These are phyloP conservation scores for Coprinopsis marcescibilis DNA, from an alignment of 768 basidiomycete species.

Conservation along the genomic window DNA sequence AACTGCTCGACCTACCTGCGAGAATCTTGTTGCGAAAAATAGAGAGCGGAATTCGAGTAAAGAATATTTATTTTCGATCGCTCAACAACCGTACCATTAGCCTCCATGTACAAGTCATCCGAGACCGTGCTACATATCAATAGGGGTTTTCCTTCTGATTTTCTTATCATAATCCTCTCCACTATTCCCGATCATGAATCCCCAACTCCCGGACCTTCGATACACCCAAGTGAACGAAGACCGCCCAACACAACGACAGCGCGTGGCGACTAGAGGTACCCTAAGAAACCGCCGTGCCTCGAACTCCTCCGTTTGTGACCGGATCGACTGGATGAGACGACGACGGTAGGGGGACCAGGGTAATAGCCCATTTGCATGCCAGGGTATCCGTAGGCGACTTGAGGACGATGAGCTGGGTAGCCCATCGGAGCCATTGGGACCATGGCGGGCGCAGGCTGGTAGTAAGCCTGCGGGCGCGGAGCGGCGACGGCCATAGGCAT, in stretches of 20 bases:
- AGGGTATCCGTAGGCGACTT: conserved; percentile 2
- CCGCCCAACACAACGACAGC: not conserved
- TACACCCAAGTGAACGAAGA: no score
- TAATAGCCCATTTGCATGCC: no score
- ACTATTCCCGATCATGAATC: not conserved
- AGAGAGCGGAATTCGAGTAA: not conserved
- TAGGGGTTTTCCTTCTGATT: not conserved
- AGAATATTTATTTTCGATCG: not conserved
- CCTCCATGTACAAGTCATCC: not conserved
- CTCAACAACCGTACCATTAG: not conserved
- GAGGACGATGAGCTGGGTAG: conserved; percentile 1
- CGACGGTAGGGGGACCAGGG: conserved; percentile 1
- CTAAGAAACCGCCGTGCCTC: conserved; percentile 7
- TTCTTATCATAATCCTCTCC: not conserved
- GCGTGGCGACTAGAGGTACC: conserved; percentile 4
- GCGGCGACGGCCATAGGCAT: not conserved
- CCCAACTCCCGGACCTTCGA: no score
- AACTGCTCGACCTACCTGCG: no score
- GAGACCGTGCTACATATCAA: not conserved
- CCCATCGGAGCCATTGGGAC: conserved; percentile 3
- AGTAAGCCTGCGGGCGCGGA: not conserved
- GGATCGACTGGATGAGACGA: not conserved
- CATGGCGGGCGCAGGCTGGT: not conserved
- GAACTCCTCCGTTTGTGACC: conserved; percentile 2
- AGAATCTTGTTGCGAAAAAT: no score